Evolutionary conservation across 202 grass and related monocot species (phyloP), one percentile per base, ranked within the genome.

Genomic region (Carex arenaria): DNA sequence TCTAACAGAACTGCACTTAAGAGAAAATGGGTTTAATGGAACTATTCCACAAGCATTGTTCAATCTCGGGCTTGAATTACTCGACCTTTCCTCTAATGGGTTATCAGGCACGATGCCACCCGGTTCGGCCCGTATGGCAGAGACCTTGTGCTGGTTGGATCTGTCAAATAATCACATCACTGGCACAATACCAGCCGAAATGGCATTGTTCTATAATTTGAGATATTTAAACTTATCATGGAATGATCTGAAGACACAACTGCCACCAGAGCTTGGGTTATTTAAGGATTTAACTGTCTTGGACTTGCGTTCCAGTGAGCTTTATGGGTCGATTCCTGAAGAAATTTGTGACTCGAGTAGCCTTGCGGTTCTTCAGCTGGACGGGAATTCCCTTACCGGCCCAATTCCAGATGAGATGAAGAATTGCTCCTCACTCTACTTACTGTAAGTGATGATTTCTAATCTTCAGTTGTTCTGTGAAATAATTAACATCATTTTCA

Each of bases 361-460:
- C 89, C 88, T 98, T 13, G 85, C 93, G 19, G 93, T 98, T 78
- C 89, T 98, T 53, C 91, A 98, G 30, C 84, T 98, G 66, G 95
- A 98, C 52, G 88, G 90, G 78, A 98, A 98, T 61, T 86, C 85
- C 4, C 89, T 98, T 71, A 71, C 67, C 13, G 93, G 93, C 10
- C 73, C 88, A 40, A 95, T 98, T 76, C 95, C 95, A 11, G 86
- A 90, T 36, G 90, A 75, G 86, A 98, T 98, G 54, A 86, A 83
- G 4, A 92, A 85, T 1, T 98, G 95, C 40, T 92, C 93, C 0
- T 89, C 95, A 3, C 83, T 98, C 3, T 92, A 98, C 76, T 83
- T 98, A 11, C 86, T 98, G 95, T 98, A 88, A 95, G 96, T 86
- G 14, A 18, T 36, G 45, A 38, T 31, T 49, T 49, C 18, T 76